Percentiles rank a stretch among this genome's conserved stretches.
Evolutionary conservation across 441 rosid genomes (phyloP).

Genomic region (Cnidoscolus chayamansa): DNA sequence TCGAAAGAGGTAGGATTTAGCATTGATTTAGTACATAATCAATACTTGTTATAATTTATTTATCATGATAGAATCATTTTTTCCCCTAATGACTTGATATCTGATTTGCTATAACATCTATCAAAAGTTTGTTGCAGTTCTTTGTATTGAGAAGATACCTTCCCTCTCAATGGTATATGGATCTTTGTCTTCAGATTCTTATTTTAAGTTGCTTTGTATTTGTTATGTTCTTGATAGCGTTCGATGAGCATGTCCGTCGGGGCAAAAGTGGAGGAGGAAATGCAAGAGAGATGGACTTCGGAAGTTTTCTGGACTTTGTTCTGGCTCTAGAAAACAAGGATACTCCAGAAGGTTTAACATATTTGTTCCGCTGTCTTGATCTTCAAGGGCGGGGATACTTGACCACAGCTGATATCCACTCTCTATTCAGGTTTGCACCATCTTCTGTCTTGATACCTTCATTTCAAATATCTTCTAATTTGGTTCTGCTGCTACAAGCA

Average conservation of each 20-base stretch:
- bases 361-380: constrained; percentile 90
- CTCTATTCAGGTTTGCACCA: constrained; percentile 78
- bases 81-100: neutral
- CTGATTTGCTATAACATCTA: neutral
- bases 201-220: neutral
- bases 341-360: constrained; percentile 91
- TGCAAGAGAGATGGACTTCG: constrained; percentile 95
- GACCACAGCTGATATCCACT: constrained; percentile 92
- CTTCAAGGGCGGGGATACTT: constrained; percentile 85
- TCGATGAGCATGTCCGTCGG: constrained; percentile 92
- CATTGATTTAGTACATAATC: too few species aligned
- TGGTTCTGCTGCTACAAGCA: neutral
- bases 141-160: neutral
- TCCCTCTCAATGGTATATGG: too few species aligned
- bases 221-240: constrained; percentile 45
- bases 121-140: neutral
- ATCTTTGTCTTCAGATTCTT: neutral
- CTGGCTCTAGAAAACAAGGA: constrained; percentile 95
- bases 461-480: neutral
- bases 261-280: constrained; percentile 64
- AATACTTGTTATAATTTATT: neutral
- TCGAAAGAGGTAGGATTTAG: constrained; percentile 72
- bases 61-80: neutral
- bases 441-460: constrained; percentile 6
- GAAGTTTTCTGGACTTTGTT: constrained; percentile 89